These are phyloP conservation scores for Flaveria floridana DNA, from an alignment of 140 eudicot genomes.

Conservation along the genomic window DNA sequence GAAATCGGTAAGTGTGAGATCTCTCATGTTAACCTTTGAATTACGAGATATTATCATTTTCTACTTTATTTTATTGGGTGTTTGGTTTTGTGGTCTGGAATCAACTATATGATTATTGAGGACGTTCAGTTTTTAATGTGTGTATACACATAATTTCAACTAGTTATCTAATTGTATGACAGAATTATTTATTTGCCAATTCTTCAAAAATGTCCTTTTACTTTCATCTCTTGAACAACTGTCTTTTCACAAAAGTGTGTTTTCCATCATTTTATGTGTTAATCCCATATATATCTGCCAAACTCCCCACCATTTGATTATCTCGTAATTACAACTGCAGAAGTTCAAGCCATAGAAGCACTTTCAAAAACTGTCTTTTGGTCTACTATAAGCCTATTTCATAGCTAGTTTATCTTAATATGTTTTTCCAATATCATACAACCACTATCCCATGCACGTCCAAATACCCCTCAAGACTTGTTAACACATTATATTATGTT, in stretches of 20 bases:
- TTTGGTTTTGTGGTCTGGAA: neutral
- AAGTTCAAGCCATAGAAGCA: neutral
- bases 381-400: neutral
- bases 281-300: neutral
- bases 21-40: slow-evolving; percentile 13
- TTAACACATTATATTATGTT: neutral
- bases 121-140: neutral
- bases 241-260: no score
- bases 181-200: no score
- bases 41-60: neutral
- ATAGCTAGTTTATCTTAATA: neutral
- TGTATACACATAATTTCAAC: neutral
- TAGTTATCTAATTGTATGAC: neutral
- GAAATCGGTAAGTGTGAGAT: slow-evolving; percentile 53
- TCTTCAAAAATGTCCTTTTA: no score
- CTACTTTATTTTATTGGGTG: neutral
- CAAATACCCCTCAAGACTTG: neutral
- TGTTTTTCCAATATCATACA: neutral
- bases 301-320: neutral
- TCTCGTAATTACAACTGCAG: neutral
- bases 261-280: neutral
- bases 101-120: neutral
- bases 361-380: no score
- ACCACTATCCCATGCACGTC: neutral
- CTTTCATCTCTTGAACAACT: neutral